Conservation (phyloP, 2,329 filamentous ascomycete genomes). For the Phialocephala subalpina region DNA sequence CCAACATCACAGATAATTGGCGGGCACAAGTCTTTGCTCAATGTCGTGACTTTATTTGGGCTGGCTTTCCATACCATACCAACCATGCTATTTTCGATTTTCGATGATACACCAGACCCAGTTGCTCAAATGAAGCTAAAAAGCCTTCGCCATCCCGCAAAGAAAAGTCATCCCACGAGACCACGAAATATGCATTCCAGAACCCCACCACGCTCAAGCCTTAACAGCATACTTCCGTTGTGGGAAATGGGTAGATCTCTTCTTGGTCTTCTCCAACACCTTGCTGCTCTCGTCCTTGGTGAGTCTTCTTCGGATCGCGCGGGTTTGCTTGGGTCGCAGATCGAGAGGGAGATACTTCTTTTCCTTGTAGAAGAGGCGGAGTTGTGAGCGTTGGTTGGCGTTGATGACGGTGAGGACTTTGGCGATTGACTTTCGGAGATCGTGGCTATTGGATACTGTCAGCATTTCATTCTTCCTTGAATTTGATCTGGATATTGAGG, state of each 20-base stretch:
- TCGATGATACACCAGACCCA: constrained; percentile 39
- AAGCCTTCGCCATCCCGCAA: constrained; percentile 17
- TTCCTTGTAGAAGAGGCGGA: constrained; percentile 99
- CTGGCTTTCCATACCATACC: constrained; percentile 36
- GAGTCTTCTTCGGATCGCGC: constrained; percentile 95
- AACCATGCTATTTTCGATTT: constrained; percentile 44
- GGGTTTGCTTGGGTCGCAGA: constrained; percentile 97
- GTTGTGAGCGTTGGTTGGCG: constrained; percentile 97
- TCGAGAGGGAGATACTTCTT: constrained; percentile 99
- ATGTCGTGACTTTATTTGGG: constrained; percentile 43
- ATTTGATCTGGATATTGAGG: background rate
- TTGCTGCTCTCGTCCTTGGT: constrained; percentile 88
- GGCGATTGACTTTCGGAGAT: constrained; percentile 99
- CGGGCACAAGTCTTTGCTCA: constrained; percentile 34
- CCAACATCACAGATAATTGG: constrained; percentile 5
- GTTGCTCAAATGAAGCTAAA: constrained; percentile 31
- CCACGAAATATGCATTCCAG: too few relatives aligned
- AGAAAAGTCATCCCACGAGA: constrained; percentile 39
- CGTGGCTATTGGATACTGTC: constrained; percentile 70
- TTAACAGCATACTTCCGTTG: constrained; percentile 98
- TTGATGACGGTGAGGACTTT: constrained; percentile 99
- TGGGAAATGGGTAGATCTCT: constrained; percentile 95
- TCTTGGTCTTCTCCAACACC: constrained; percentile 93
- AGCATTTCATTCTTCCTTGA: constrained; percentile 17
- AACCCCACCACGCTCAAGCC: constrained; percentile 7